Evolutionary conservation across 176 grass and related monocot genomes (phyloP).

Genomic region (Triticum aestivum): IWGSC_CS_RefSeq_v2.1 NC_057798.1:551481851-551482350

Average conservation of each 20-base stretch:
- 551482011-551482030: slow-evolving; percentile 17
- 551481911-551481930: slow-evolving; percentile 16
- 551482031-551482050: slow-evolving; percentile 13
- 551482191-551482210: neutral
- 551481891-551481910: slow-evolving; percentile 26
- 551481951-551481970: neutral
- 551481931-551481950: slow-evolving; percentile 24
- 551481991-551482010: neutral
- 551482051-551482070: neutral
- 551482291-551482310: no score
- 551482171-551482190: neutral
- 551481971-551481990: neutral
- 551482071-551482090: slow-evolving; percentile 10
- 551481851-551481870: slow-evolving; percentile 91
- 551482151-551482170: slow-evolving; percentile 2
- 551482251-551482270: no score
- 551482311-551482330: no score
- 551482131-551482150: neutral
- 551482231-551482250: neutral
- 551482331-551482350: no score
- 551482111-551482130: neutral
- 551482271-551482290: no score
- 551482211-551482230: neutral
- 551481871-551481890: slow-evolving; percentile 87
- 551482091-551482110: neutral